Percentiles rank a stretch among this genome's conserved stretches.
Conservation (phyloP, 1,284 basidiomycete species). For the Papiliotrema fonsecae region DNA sequence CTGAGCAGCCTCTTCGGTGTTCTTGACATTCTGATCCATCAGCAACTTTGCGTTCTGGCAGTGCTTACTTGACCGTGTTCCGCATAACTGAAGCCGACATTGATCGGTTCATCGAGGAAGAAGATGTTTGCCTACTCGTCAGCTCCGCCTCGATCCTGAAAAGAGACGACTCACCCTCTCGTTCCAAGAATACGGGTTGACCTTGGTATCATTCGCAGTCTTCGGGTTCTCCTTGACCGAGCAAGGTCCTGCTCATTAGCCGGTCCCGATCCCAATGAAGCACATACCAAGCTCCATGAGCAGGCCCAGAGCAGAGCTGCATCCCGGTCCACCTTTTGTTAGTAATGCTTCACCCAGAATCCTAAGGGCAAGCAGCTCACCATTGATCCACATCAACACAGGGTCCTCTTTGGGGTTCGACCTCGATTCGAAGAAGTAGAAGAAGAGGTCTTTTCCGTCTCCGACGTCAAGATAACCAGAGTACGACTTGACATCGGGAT, state of each 20-base stretch:
- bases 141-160: not conserved
- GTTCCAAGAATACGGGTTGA: constrained; percentile 51
- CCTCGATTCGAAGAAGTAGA: constrained; percentile 79
- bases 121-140: constrained; percentile 40
- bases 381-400: constrained; percentile 49
- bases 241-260: constrained; percentile 37
- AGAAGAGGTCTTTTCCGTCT: constrained; percentile 67
- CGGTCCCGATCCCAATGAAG: too few species aligned
- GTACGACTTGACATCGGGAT: constrained; percentile 42
- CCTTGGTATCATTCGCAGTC: constrained; percentile 45
- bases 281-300: constrained; percentile 52
- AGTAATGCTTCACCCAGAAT: not conserved
- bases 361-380: constrained; percentile 11
- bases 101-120: constrained; percentile 52
- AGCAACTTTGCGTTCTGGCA: not conserved
- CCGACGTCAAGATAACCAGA: constrained; percentile 58
- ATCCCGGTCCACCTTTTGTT: constrained; percentile 43
- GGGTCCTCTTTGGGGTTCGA: constrained; percentile 58
- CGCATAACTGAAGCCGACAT: constrained; percentile 64
- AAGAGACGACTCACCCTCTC: constrained; percentile 52
- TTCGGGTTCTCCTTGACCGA: constrained; percentile 37
- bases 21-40: constrained; percentile 52
- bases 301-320: constrained; percentile 50
- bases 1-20: constrained; percentile 65
- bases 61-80: constrained; percentile 55